These are phyloP conservation scores for Ceratobasidium papillatum DNA, from an alignment of 1,284 basidiomycete genomes.

Conservation along the genomic window DNA sequence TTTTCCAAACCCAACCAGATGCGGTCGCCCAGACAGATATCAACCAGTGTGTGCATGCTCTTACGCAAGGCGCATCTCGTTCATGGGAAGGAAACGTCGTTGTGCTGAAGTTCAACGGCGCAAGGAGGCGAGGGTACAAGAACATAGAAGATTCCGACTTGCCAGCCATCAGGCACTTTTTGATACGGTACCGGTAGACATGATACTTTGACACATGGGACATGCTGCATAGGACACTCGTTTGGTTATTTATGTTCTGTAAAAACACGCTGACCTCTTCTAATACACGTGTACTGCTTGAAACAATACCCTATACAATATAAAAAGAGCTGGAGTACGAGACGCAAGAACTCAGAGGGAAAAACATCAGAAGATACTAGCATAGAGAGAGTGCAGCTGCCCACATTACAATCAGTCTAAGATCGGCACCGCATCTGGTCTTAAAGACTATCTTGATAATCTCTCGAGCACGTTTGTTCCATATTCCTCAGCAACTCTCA, in stretches of 20 bases:
- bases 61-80: neutral
- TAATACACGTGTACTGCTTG: neutral
- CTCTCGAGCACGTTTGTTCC: neutral
- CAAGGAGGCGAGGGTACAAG: slow-evolving; percentile 49
- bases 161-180: slow-evolving; percentile 10
- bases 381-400: too few relatives aligned
- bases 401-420: neutral
- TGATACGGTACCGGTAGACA: neutral
- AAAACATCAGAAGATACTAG: too few relatives aligned
- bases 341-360: too few relatives aligned
- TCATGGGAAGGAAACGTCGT: slow-evolving; percentile 49
- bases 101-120: slow-evolving; percentile 82
- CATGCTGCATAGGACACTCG: too few relatives aligned
- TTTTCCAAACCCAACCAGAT: neutral
- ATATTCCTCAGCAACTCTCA: neutral
- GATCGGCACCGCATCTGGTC: too few relatives aligned
- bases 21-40: neutral
- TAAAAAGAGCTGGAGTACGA: too few relatives aligned
- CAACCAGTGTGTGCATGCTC: slow-evolving; percentile 2
- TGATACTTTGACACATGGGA: neutral
- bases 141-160: slow-evolving; percentile 11
- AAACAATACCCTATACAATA: neutral
- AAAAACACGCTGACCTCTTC: too few relatives aligned
- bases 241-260: too few relatives aligned
- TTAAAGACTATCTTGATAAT: neutral